These are phyloP conservation scores for Yamadazyma tumulicola DNA, from an alignment of 805 yeast species.

Conservation along the genomic window DNA sequence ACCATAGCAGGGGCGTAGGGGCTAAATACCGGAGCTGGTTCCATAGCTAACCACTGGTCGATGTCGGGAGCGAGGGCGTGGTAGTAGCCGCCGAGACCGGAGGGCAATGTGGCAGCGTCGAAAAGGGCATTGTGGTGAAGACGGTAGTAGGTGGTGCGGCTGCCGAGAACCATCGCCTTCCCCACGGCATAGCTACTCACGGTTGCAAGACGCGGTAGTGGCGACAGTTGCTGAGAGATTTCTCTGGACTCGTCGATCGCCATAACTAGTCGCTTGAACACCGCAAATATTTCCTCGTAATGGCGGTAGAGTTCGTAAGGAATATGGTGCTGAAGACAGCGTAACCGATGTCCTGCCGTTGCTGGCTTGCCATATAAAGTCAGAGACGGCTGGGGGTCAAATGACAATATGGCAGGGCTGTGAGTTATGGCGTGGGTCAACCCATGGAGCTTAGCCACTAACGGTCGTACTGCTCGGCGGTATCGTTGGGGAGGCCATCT, in stretches of 20 bases:
- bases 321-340: slow-evolving; percentile 21
- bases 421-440: slow-evolving; percentile 26
- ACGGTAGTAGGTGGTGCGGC: slow-evolving; percentile 31
- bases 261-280: slow-evolving; percentile 24
- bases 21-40: slow-evolving; percentile 22
- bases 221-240: background rate
- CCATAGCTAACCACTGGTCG: slow-evolving; percentile 34
- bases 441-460: slow-evolving; percentile 32
- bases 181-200: slow-evolving; percentile 24
- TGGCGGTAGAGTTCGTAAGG: slow-evolving; percentile 23
- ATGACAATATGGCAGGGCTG: slow-evolving; percentile 20
- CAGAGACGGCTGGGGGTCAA: too few relatives aligned
- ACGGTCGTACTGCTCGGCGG: slow-evolving; percentile 34
- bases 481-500: too few relatives aligned
- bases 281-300: slow-evolving; percentile 29
- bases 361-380: slow-evolving; percentile 12
- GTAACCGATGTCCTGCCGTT: slow-evolving; percentile 21
- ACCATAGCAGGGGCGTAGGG: slow-evolving; percentile 22
- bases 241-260: background rate
- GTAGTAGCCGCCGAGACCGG: slow-evolving; percentile 18
- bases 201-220: too few relatives aligned
- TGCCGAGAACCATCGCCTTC: slow-evolving; percentile 29
- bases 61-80: slow-evolving; percentile 28
- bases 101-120: slow-evolving; percentile 25
- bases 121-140: slow-evolving; percentile 27